Evolutionary conservation across 208 protist species (phyloP).

Genomic region (Acanthamoeba triangularis): DNA sequence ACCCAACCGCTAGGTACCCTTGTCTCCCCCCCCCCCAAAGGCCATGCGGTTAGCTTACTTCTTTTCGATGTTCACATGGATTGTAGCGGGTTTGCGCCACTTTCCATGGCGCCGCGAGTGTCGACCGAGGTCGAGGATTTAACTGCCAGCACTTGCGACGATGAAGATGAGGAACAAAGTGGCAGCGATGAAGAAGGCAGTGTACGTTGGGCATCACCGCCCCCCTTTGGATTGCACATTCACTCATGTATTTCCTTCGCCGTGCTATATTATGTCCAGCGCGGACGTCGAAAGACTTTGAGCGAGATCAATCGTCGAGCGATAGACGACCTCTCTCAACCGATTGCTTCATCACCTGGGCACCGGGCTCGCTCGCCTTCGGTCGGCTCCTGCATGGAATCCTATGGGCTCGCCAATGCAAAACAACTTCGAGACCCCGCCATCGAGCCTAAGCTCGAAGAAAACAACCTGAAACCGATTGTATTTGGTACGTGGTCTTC

Average conservation of each 20-base stretch:
- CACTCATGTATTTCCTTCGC: background rate
- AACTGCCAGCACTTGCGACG: background rate
- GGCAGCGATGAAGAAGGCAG: background rate
- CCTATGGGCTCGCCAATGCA: background rate
- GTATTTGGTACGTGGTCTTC: slow-evolving; percentile 1
- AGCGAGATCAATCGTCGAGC: background rate
- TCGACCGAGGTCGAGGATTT: background rate
- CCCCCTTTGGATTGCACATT: too few species aligned
- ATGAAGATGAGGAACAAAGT: background rate
- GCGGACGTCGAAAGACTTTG: background rate
- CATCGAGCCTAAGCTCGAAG: slow-evolving; percentile 3
- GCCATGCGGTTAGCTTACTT: background rate
- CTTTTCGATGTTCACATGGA: too few species aligned
- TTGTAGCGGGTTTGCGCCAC: too few species aligned
- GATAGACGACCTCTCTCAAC: background rate
- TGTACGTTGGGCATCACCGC: background rate
- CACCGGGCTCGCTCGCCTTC: slow-evolving; percentile 49
- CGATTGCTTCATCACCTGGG: background rate
- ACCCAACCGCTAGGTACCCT: background rate
- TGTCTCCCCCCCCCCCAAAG: background rate
- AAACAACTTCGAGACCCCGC: background rate
- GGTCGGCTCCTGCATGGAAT: background rate
- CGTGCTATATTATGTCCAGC: background rate
- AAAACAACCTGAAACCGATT: slow-evolving; percentile 8
- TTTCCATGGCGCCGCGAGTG: background rate